Base-by-base conservation (phyloP, 352 stramenopile genomes). In the Pythium apleroticum region DNA sequence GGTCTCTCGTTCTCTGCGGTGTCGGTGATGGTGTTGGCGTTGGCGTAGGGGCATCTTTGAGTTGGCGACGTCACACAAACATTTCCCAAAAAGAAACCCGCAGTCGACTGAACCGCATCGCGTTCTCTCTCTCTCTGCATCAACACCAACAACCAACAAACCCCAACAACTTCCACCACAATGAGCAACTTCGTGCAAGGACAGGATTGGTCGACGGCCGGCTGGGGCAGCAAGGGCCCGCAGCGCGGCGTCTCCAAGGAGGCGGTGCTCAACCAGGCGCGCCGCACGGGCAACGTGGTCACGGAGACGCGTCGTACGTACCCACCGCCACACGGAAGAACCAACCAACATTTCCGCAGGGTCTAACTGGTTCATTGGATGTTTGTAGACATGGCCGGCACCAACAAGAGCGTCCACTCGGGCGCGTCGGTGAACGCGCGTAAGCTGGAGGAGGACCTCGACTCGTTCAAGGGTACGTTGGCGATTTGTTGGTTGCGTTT, bases 401-500 rank as follows among this genome's bases (percentile, higher is more conserved):
- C 77, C 4, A 98, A 98, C 75, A 95, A 95, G 71, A 95, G 87
- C 61, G 81, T 86, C 30, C 88, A 97, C 69, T 83, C 74, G 39
- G 76, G 68, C n/a, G 78, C 73, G 2, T 79, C 76, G 61, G 73
- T 91, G 41, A 96, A 97, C 81, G 84, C 92, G 71, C 85, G 86
- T 64, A 97, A 97, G 77, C 80, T 98, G 17, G 91, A 97, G 62
- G 89, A 97, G 52, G 86, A 96, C 57, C 84, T 80, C 59, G 91
- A 98, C 60, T 88, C 81, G 60, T 97, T 97, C 65, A 96, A 96
- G 73, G 87, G 83, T 90, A 70, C 77, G 75, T 79, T 43, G 28
- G 39, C 24, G 15, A 45, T 35, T 28, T 9, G 30, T 4, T 9
- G 30, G 9, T 9, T 33, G 30, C 9, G 30, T 22, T 19, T 45